Evolutionary conservation across 495 filamentous ascomycete species (phyloP).

Genomic region (Talaromyces nanjingensis): DNA sequence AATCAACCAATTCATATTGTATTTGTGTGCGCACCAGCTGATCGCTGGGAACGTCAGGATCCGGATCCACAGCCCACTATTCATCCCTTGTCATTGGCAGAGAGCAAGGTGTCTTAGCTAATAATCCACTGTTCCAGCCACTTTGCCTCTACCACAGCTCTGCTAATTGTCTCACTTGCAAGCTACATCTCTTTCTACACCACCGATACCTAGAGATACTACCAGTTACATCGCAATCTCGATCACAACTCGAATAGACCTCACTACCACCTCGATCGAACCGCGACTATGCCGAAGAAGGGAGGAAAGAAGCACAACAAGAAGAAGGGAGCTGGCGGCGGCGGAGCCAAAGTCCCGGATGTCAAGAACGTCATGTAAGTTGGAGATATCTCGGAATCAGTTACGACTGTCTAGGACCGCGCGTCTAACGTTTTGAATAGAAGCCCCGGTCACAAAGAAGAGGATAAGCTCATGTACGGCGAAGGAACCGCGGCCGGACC

Average conservation of each 20-base stretch:
- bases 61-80: background rate
- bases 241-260: background rate
- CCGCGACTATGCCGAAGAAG: slow-evolving; percentile 35
- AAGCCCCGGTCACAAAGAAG: slow-evolving; percentile 28
- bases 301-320: slow-evolving; percentile 38
- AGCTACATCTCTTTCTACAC: background rate
- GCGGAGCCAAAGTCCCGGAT: slow-evolving; percentile 25
- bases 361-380: slow-evolving; percentile 40
- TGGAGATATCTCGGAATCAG: background rate
- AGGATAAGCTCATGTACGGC: slow-evolving; percentile 32
- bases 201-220: background rate
- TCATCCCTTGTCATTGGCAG: slow-evolving; percentile 3
- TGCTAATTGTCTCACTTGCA: background rate
- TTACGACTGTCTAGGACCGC: background rate
- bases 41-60: slow-evolving; percentile 3
- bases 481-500: slow-evolving; percentile 26
- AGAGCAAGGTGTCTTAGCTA: slow-evolving; percentile 2
- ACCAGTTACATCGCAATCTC: background rate
- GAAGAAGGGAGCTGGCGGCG: slow-evolving; percentile 24
- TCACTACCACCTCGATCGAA: background rate
- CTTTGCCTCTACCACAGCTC: background rate
- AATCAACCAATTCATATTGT: background rate
- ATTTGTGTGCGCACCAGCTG: background rate
- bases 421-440: slow-evolving; percentile 15
- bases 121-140: background rate